Percentiles rank a stretch among this genome's conserved stretches.
phyloP scores from a whole-genome alignment of 257 asterid genomes.

The Catharanthus roseus region DNA sequence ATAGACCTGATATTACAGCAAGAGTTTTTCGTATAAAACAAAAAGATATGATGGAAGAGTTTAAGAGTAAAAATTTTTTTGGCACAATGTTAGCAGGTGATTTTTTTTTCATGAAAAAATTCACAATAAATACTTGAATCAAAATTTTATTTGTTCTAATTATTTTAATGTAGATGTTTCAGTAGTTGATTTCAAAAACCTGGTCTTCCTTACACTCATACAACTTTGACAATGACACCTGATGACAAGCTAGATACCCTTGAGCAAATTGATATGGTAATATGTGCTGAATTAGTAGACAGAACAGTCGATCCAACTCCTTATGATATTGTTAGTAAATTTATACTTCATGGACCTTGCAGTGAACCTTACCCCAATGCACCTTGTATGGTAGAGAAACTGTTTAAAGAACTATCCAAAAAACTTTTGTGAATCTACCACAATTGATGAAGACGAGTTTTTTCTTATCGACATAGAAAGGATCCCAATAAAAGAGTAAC shows the following conservation, averaged over 20 bases:
- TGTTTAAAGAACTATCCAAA: background rate
- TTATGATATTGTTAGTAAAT: background rate
- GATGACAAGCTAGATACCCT: too few species aligned
- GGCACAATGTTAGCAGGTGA: background rate
- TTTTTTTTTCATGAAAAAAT: background rate
- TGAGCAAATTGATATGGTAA: too few species aligned
- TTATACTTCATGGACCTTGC: background rate
- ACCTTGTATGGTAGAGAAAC: constrained; percentile 5
- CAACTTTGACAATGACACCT: too few species aligned
- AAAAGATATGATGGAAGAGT: too few species aligned
- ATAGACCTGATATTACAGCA: too few species aligned
- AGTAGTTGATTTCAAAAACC: too few species aligned
- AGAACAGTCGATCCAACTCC: too few species aligned
- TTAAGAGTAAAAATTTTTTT: background rate
- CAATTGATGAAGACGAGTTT: background rate
- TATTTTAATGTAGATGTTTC: background rate
- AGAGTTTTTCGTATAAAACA: too few species aligned
- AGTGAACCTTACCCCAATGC: background rate
- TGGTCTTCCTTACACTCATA: too few species aligned
- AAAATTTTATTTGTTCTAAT: too few species aligned
- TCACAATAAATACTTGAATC: background rate
- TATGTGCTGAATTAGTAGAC: too few species aligned
- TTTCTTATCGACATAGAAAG: background rate
- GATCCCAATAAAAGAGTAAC: too few species aligned
- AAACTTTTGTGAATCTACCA: background rate